Base-by-base conservation (phyloP, 108 stramenopile genomes). In the Pseudonitzschia multistriata region DNA sequence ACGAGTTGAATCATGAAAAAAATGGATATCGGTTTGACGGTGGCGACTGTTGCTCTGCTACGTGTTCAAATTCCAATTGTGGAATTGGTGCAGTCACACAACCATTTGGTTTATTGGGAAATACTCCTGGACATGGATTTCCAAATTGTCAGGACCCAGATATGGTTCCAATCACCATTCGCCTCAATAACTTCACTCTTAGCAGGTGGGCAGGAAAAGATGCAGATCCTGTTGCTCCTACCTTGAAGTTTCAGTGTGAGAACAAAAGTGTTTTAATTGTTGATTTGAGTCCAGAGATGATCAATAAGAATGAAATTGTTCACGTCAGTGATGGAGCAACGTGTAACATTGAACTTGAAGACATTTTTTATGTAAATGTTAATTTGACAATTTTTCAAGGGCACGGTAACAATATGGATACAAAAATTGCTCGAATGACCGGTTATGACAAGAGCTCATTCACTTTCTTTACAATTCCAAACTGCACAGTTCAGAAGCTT, bases 31-130 rank as follows among this genome's bases (percentile, higher is more conserved):
- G n/a, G n/a, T n/a, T n/a, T n/a, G 63, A 64, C 21, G 40, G 40
- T 48, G 63, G 63, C 3, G 63, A 64, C 47, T 64, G 63, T 29
- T 64, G 63, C 25, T 34, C 45, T 28, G 47, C 45, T 28, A 64
- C 63, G 4, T 64, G 63, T 17, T 29, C 63, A 5, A 2, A 36
- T 39, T 11, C 37, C 5, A 45, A 10, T 25, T 64, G 63, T 3
- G 63, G 63, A 7, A 27, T 45, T 29, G 40, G 63, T 11, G 0
- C 27, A 0, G n/a, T 42, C 10, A 64, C 28, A 30, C 24, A 28
- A 25, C 0, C 24, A 5, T 64, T 64, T 45, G 7, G 7, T 6
- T n/a, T n/a, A n/a, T 4, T 21, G 5, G 17, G 2, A 27, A 45
- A 24, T 45, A 42, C 22, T 11, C 13, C 42, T 64, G 63, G 40